A percentile compares a stretch with the other conserved stretches of the same genome.
Evolutionary conservation across 495 filamentous ascomycete species (phyloP).

Genomic region (Cercophora samala): DNA sequence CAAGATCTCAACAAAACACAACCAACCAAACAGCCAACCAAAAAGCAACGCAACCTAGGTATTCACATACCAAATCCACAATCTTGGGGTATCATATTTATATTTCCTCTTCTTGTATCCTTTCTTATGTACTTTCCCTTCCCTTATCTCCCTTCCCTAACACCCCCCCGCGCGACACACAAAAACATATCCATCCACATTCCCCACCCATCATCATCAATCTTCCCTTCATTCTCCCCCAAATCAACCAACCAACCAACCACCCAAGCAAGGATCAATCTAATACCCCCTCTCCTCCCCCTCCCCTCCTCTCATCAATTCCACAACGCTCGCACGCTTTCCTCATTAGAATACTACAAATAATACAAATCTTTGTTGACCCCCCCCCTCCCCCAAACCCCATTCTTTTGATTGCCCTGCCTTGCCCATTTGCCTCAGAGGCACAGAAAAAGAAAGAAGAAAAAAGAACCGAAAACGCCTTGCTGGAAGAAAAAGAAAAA

Average conservation of each 20-base stretch:
- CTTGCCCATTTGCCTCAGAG: neutral
- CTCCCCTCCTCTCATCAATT: neutral
- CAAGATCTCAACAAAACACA: too few species aligned
- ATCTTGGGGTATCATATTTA: constrained; percentile 1
- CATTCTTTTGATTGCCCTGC: neutral
- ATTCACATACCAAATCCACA: too few species aligned
- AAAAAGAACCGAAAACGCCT: neutral
- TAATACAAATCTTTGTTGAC: neutral
- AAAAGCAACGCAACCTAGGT: neutral
- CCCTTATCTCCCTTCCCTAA: neutral
- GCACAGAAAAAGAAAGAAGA: neutral
- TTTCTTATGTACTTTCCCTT: neutral
- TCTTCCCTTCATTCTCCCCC: neutral
- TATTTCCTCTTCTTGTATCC: neutral
- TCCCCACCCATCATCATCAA: neutral
- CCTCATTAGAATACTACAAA: neutral
- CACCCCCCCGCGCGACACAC: neutral
- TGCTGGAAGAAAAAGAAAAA: neutral
- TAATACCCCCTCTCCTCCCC: neutral
- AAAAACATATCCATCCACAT: neutral
- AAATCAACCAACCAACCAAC: neutral
- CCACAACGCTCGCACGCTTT: neutral
- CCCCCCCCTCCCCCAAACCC: too few species aligned
- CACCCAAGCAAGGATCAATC: neutral
- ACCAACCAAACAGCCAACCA: neutral